Evolutionary conservation across 208 protist genomes (phyloP), one percentile per base, ranked within the genome.

Genomic region (Kentomonas sorsogonicus): DNA sequence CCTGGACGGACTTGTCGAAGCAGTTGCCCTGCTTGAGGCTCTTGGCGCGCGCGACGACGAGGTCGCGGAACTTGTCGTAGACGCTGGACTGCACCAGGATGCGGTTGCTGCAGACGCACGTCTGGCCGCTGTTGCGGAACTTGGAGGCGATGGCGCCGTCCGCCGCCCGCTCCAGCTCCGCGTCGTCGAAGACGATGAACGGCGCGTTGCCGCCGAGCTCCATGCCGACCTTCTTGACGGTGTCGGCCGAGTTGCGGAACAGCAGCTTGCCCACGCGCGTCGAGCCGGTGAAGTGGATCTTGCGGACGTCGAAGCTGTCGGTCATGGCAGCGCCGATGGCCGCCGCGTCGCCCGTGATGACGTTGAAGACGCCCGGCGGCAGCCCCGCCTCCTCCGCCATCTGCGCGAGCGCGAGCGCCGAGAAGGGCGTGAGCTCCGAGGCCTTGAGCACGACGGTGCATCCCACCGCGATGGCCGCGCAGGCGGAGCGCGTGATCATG

Each of bases 141-240:
- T 91, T 91, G 10, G 71, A 77, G 18, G 50, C 57, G 34, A 92
- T 63, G 54, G 89, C 69, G 22, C 75, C 77, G 18, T 67, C 71
- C 47, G 79, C 85, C 9, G 90, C 84, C 2, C 66, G 59, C 1
- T 75, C 64, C 9, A 97, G 33, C 60, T 95, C 82, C 2, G 89
- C 91, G 59, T 97, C 91, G 10, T 87, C 78, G 48, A 95, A 89
- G 10, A 97, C 87, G 38, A 97, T 73, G 44, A 90, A 80, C 4
- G 92, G 87, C 39, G 83, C 91, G 69, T 95, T 96, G n/a, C 94
- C 94, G 48, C 94, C 94, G 11, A 98, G 75, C 66, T 98, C 94
- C 29, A 97, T 65, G 10, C 74, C 77, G 16, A 89, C 38, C 66
- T 79, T 85, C 52, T 94, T 93, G 64, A 93, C 64, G n/a, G 84